A percentile compares a stretch with the other conserved stretches of the same genome.
phyloP scores from a whole-genome alignment of 2,329 filamentous ascomycete species.

The Aspergillus calidoustus region DNA sequence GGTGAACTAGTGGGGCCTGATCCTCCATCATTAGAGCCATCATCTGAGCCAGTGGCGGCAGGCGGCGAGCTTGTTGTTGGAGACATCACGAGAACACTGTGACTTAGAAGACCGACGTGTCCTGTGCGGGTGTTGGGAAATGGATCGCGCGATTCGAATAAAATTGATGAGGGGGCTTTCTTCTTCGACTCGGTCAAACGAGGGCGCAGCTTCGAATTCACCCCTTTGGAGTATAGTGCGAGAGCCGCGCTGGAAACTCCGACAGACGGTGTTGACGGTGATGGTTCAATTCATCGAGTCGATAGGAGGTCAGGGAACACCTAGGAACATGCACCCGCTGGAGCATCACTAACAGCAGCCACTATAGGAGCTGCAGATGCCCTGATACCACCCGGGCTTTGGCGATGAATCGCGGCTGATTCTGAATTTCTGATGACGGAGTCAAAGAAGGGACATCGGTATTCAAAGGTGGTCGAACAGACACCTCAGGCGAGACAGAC shows the following conservation, averaged over 20 bases:
- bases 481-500: background rate
- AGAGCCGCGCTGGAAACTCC: background rate
- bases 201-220: background rate
- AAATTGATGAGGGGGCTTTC: background rate
- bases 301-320: conserved; percentile 15
- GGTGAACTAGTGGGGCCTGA: conserved; percentile 69
- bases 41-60: conserved; percentile 32
- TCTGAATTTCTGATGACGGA: background rate
- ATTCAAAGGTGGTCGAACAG: background rate
- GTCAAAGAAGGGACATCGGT: background rate
- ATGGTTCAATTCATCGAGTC: conserved; percentile 20
- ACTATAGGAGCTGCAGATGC: conserved; percentile 7
- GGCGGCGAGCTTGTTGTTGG: conserved; percentile 33
- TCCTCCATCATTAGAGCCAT: conserved; percentile 37
- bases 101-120: background rate
- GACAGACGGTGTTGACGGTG: conserved; percentile 7
- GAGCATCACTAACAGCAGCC: conserved; percentile 21
- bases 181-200: background rate
- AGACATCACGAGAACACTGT: conserved; percentile 30
- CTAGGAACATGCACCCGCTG: conserved; percentile 12
- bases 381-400: background rate
- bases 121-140: background rate
- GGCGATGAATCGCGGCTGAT: background rate
- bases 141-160: background rate
- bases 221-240: background rate